A percentile compares a stretch with the other conserved stretches of the same genome.
Conservation (phyloP, 2,329 filamentous ascomycete species). For the Diplocarpon rosae region DNA sequence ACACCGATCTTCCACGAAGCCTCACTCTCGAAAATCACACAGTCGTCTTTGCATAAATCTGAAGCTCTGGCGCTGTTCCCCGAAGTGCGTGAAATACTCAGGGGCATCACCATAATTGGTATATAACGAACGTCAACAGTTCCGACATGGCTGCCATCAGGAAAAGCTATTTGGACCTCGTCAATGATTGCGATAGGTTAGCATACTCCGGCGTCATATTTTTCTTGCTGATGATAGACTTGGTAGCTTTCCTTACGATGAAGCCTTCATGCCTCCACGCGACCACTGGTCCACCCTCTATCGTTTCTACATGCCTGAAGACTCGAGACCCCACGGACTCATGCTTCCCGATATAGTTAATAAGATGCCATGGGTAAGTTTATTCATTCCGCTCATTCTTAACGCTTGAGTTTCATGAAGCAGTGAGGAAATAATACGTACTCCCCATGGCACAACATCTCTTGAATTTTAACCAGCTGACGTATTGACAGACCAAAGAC, state of each 20-base stretch:
- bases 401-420: too few relatives aligned
- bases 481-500: slow-evolving; percentile 24
- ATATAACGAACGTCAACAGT: too few relatives aligned
- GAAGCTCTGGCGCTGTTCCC: too few relatives aligned
- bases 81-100: too few relatives aligned
- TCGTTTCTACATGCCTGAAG: slow-evolving; percentile 34
- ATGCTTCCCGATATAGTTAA: slow-evolving; percentile 35
- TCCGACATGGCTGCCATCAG: slow-evolving; percentile 4
- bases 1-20: too few relatives aligned
- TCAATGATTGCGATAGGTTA: slow-evolving; percentile 35
- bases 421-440: too few relatives aligned
- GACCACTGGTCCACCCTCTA: slow-evolving; percentile 29
- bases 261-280: slow-evolving; percentile 1
- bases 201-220: slow-evolving; percentile 4
- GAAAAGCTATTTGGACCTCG: slow-evolving; percentile 29
- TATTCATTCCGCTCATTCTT: too few relatives aligned
- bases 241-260: slow-evolving; percentile 12
- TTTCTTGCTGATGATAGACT: background rate
- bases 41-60: too few relatives aligned
- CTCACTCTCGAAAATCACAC: too few relatives aligned
- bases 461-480: too few relatives aligned
- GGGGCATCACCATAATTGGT: too few relatives aligned
- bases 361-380: slow-evolving; percentile 32
- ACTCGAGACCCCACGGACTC: slow-evolving; percentile 39
- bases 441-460: too few relatives aligned